Percentiles rank a stretch among this genome's conserved stretches.
phyloP scores from a whole-genome alignment of 2,329 filamentous ascomycete species.

The Zymoseptoria passerinii region DNA sequence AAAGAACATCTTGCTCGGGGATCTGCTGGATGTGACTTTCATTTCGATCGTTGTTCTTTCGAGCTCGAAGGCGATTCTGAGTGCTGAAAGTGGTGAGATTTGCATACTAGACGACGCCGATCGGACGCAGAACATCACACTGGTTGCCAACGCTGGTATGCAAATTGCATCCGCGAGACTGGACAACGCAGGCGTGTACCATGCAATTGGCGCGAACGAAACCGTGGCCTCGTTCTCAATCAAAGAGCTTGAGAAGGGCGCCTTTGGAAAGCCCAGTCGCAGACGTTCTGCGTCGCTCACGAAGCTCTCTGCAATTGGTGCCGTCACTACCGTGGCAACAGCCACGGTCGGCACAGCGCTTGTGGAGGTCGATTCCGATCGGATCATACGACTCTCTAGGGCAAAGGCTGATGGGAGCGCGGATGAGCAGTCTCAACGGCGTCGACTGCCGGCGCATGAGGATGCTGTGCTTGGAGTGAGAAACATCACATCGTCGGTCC shows the following conservation, averaged over 20 bases:
- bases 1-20: slow-evolving; percentile 77
- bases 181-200: slow-evolving; percentile 49
- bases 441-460: slow-evolving; percentile 48
- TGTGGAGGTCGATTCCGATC: slow-evolving; percentile 22
- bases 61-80: slow-evolving; percentile 67
- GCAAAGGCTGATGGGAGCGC: background rate
- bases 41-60: slow-evolving; percentile 66
- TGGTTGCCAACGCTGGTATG: slow-evolving; percentile 60
- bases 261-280: slow-evolving; percentile 9
- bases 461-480: slow-evolving; percentile 63
- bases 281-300: slow-evolving; percentile 14
- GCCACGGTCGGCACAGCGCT: slow-evolving; percentile 30
- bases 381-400: slow-evolving; percentile 15
- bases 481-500: slow-evolving; percentile 52
- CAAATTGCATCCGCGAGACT: slow-evolving; percentile 58
- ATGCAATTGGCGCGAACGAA: slow-evolving; percentile 61
- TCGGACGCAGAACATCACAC: slow-evolving; percentile 61
- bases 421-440: slow-evolving; percentile 7
- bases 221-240: slow-evolving; percentile 41
- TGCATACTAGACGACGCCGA: slow-evolving; percentile 75
- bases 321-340: slow-evolving; percentile 30
- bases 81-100: slow-evolving; percentile 81
- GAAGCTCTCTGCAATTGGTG: slow-evolving; percentile 3
- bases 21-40: slow-evolving; percentile 75
- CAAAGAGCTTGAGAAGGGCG: slow-evolving; percentile 30